These are phyloP conservation scores for Tolypocladium tropicale DNA, from an alignment of 2,329 filamentous ascomycete species.

Conservation along the genomic window DNA sequence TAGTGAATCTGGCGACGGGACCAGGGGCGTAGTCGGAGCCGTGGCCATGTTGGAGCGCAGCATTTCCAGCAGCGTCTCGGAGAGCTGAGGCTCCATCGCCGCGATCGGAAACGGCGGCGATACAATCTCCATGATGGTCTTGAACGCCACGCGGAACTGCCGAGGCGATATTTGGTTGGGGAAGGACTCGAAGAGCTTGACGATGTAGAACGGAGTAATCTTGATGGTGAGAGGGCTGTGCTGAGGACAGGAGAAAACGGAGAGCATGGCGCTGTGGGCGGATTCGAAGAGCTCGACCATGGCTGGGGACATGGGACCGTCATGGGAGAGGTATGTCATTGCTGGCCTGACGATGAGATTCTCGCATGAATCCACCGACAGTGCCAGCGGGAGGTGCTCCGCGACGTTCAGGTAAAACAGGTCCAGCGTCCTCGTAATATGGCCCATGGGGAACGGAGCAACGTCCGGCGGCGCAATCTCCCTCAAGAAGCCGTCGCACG, in stretches of 20 bases:
- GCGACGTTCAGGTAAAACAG: slow-evolving; percentile 81
- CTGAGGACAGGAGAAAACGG: slow-evolving; percentile 70
- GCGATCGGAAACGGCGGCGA: slow-evolving; percentile 70
- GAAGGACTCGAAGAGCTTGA: slow-evolving; percentile 70
- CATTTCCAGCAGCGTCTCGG: slow-evolving; percentile 72
- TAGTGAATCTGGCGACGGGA: slow-evolving; percentile 26
- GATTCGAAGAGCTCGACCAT: slow-evolving; percentile 67
- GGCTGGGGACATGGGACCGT: slow-evolving; percentile 30
- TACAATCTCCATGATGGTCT: slow-evolving; percentile 71
- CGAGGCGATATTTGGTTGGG: slow-evolving; percentile 67
- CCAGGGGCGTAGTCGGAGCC: slow-evolving; percentile 34
- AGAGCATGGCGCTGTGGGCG: slow-evolving; percentile 72
- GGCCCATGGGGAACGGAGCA: slow-evolving; percentile 11
- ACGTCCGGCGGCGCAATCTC: slow-evolving; percentile 41
- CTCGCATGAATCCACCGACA: slow-evolving; percentile 59
- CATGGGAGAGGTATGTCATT: slow-evolving; percentile 55
- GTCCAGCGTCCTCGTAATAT: slow-evolving; percentile 61
- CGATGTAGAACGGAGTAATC: slow-evolving; percentile 74
- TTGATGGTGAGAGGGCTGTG: slow-evolving; percentile 60
- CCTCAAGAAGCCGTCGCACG: slow-evolving; percentile 56
- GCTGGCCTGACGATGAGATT: slow-evolving; percentile 65
- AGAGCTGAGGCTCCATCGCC: slow-evolving; percentile 63
- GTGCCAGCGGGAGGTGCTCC: slow-evolving; percentile 67
- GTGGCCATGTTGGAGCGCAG: slow-evolving; percentile 49
- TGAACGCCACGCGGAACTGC: slow-evolving; percentile 84